Conservation (phyloP, 2,329 filamentous ascomycete genomes). For the Neocucurbitaria cava region DNA sequence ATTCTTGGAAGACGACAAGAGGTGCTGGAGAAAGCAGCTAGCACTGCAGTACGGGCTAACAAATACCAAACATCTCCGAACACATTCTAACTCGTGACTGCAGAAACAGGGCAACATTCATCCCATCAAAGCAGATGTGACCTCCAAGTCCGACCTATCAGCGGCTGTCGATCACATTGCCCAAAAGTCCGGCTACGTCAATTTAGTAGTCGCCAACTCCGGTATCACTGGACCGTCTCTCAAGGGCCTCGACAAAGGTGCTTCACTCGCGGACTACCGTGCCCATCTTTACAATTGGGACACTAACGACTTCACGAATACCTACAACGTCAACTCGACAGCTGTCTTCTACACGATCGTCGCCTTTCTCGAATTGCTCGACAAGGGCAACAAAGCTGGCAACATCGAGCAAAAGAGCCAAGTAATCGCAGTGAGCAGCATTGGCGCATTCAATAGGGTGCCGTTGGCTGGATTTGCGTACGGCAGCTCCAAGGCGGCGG, state of each 20-base stretch:
- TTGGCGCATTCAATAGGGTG: conserved; percentile 8
- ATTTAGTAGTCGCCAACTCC: conserved; percentile 19
- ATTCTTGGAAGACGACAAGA: conserved; percentile 27
- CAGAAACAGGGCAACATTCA: conserved; percentile 14
- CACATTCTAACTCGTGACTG: not conserved
- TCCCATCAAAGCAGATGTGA: conserved; percentile 17
- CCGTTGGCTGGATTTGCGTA: conserved; percentile 15
- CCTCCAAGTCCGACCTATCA: conserved; percentile 11
- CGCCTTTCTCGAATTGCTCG: conserved; percentile 50
- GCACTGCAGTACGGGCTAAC: conserved; percentile 2
- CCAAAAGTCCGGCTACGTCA: conserved; percentile 14
- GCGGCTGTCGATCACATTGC: conserved; percentile 5
- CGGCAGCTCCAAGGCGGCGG: conserved; percentile 9
- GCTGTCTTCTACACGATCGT: conserved; percentile 48
- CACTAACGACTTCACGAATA: conserved; percentile 34
- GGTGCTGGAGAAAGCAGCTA: conserved; percentile 14
- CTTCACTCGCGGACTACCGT: conserved; percentile 9
- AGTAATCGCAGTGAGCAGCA: conserved; percentile 7
- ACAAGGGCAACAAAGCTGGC: conserved; percentile 42
- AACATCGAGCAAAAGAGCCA: conserved; percentile 14
- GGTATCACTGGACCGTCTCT: conserved; percentile 12
- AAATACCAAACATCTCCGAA: not conserved
- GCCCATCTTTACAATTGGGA: conserved; percentile 40
- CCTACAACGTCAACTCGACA: conserved; percentile 36
- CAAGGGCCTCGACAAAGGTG: not conserved